Evolutionary conservation across 208 protist genomes (phyloP).

Genomic region (Trypanosomatidae sp.): DNA sequence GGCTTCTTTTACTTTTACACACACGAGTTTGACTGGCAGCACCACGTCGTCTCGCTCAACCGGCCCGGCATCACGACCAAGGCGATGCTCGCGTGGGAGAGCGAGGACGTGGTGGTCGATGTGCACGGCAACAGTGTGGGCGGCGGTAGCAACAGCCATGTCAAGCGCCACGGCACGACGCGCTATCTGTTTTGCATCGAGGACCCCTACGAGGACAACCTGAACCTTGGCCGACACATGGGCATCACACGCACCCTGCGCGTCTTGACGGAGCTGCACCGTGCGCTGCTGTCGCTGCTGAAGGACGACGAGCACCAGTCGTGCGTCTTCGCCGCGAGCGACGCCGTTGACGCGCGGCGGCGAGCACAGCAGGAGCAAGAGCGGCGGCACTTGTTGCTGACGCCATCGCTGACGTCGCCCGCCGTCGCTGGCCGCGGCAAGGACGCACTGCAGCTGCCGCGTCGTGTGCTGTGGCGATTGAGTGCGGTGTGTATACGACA

Average conservation of each 20-base stretch:
- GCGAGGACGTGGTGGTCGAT: constrained; percentile 10
- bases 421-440: background rate
- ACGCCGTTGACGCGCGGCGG: constrained; percentile 2
- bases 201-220: constrained; percentile 85
- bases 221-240: constrained; percentile 78
- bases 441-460: constrained; percentile 17
- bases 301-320: constrained; percentile 51
- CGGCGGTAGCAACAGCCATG: background rate
- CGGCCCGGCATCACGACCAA: constrained; percentile 65
- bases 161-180: constrained; percentile 8
- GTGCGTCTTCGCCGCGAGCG: constrained; percentile 55
- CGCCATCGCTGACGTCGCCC: too few relatives aligned
- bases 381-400: too few relatives aligned
- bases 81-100: constrained; percentile 54
- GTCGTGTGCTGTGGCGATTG: constrained; percentile 23
- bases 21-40: constrained; percentile 78
- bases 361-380: too few relatives aligned
- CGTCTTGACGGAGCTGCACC: constrained; percentile 66
- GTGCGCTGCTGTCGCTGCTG: constrained; percentile 56
- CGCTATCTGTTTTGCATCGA: constrained; percentile 85
- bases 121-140: background rate
- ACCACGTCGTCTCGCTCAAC: constrained; percentile 83
- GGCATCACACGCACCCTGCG: constrained; percentile 75
- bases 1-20: constrained; percentile 89
- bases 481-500: constrained; percentile 23